Base-by-base conservation (phyloP, 306 rosid species). In the Rosa lucieae region DNA sequence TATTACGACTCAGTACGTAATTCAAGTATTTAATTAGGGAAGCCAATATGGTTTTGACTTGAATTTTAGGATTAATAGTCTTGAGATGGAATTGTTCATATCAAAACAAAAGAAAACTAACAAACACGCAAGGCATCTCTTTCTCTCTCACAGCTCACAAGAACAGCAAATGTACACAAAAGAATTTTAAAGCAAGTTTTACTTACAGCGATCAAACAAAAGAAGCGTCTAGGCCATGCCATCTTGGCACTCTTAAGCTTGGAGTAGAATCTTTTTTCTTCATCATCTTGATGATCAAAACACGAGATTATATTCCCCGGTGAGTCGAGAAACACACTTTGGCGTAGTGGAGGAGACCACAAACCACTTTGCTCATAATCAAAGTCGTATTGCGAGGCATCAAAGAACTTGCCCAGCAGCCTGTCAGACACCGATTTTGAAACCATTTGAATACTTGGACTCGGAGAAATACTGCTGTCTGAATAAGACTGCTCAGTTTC, bases 391-490 rank as follows among this genome's bases (percentile, higher is more conserved):
- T 90, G 82, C 18, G 90, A 82, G 13, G 90, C 86, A 46, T 90
- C 87, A 52, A 85, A 90, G 85, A 88, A 88, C 80, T 90, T 90
- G 46, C 90, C 90, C 17, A 90, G 78, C 51, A 90, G 92, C 77
- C 94, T 87, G 5, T 90, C 92, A 1, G 94, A 90, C 11, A 79
- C 82, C 13, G 92, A 83, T 66, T 88, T 83, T 1, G 94, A 85
- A 32, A 90, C 90, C 43, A 85, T 71, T 71, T 85, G 92, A 75
- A 82, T 56, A 48, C 81, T 83, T 37, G 82, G 87, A 35, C 18
- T 49, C 12, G 75, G 9, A 15, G 43, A 14, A 29, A 12, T 29
- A 17, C 76, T 75, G 4, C 43, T 61, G 6, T 77, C 18, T 56
- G 78, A 79, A 32, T 32, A 32, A 74, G 79, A 51, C 11, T 39